These are phyloP conservation scores for Juncus inflexus DNA, from an alignment of 176 grass and related monocot genomes.

Conservation along the genomic window DNA sequence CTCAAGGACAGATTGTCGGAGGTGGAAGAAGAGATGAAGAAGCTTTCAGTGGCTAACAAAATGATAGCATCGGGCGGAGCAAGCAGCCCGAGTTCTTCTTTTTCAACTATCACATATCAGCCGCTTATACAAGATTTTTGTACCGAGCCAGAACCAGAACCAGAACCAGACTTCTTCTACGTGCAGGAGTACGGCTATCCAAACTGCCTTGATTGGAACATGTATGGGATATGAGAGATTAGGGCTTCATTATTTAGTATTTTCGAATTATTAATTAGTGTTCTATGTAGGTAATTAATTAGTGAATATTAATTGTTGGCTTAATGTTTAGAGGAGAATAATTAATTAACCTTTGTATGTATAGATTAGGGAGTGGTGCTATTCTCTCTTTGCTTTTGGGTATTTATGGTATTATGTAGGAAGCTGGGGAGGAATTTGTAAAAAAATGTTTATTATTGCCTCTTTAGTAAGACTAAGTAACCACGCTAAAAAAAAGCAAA, in stretches of 20 bases:
- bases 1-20: conserved; percentile 56
- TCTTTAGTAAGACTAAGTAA: too few relatives aligned
- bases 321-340: conserved; percentile 27
- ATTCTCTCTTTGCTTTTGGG: conserved; percentile 29
- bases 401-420: conserved; percentile 2
- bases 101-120: conserved; percentile 67
- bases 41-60: conserved; percentile 26
- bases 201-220: conserved; percentile 44
- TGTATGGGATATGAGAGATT: conserved; percentile 37
- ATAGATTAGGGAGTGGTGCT: conserved; percentile 27
- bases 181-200: conserved; percentile 51
- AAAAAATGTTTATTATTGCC: conserved; percentile 19
- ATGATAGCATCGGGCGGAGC: conserved; percentile 11
- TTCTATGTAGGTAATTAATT: conserved; percentile 29
- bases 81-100: conserved; percentile 80
- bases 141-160: conserved; percentile 40
- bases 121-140: conserved; percentile 43
- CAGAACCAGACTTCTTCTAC: conserved; percentile 30
- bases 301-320: conserved; percentile 22
- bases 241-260: not conserved
- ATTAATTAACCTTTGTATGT: conserved; percentile 30
- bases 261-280: not conserved
- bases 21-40: conserved; percentile 55
- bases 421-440: conserved; percentile 9
- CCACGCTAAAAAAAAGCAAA: too few relatives aligned